Evolutionary conservation across 2,329 filamentous ascomycete genomes (phyloP).

Genomic region (Aspergillus clavatus): DNA sequence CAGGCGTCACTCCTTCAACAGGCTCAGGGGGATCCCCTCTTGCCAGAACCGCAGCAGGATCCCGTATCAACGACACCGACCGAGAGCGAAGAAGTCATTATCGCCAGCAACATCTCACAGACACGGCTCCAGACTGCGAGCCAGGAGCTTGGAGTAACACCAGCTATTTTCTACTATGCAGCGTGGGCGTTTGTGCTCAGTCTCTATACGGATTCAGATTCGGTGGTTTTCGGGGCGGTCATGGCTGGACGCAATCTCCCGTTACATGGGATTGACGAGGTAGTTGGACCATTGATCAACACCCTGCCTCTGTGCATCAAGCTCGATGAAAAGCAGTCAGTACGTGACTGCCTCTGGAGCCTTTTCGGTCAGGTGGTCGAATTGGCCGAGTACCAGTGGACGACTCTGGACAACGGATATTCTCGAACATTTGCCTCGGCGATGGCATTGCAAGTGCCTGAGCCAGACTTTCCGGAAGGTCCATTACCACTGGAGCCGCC

Average conservation of each 20-base stretch:
- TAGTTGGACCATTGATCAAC: not conserved
- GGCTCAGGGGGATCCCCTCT: not conserved
- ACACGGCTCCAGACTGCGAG: not conserved
- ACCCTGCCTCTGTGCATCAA: not conserved
- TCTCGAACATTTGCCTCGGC: conserved; percentile 2
- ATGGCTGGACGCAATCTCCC: not conserved
- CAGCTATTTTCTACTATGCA: not conserved
- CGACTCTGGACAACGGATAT: conserved; percentile 1
- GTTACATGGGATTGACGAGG: not conserved
- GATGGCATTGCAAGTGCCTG: conserved; percentile 2
- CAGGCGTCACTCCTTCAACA: not conserved
- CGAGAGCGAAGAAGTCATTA: not conserved
- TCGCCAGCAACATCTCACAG: not conserved
- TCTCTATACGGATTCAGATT: not conserved
- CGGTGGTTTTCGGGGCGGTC: not conserved
- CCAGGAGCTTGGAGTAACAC: not conserved
- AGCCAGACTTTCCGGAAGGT: not conserved
- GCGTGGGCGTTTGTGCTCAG: not conserved
- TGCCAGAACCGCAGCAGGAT: not conserved
- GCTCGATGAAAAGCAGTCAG: not conserved
- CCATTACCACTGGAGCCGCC: not conserved
- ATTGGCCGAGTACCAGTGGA: conserved; percentile 1
- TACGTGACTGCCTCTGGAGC: not conserved
- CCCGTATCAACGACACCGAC: not conserved
- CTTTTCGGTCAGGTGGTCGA: not conserved